Conservation (phyloP, 83 land plant species). For the Isoetes engelmannii region DNA sequence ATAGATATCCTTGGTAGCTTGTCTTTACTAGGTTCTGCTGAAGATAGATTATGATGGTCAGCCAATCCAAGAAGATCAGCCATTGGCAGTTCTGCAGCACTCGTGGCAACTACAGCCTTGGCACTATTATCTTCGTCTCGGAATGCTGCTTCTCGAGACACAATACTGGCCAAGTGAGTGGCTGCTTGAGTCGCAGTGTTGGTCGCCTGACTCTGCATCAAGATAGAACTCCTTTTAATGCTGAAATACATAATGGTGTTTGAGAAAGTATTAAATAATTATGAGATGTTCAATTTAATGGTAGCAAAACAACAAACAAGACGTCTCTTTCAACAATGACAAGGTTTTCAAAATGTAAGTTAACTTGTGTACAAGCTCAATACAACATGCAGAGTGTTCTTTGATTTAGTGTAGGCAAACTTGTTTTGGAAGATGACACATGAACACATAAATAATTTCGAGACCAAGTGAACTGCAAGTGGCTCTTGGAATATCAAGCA, state of each 20-base stretch:
- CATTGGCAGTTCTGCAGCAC: conserved; percentile 33
- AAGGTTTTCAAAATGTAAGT: too few relatives aligned
- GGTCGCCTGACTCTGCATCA: conserved; percentile 26
- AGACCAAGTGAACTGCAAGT: too few relatives aligned
- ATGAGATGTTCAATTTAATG: too few relatives aligned
- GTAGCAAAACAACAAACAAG: too few relatives aligned
- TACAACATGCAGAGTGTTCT: too few relatives aligned
- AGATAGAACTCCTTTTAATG: not conserved
- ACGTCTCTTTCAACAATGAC: too few relatives aligned
- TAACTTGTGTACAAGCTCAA: too few relatives aligned
- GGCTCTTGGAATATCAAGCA: too few relatives aligned
- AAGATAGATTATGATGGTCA: not conserved
- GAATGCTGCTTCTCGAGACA: conserved; percentile 25
- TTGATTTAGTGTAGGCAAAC: too few relatives aligned
- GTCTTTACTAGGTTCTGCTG: conserved; percentile 27
- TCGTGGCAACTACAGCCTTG: conserved; percentile 21
- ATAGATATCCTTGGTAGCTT: conserved; percentile 48
- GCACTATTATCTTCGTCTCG: conserved; percentile 10
- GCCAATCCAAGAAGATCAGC: conserved; percentile 28
- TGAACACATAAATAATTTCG: too few relatives aligned
- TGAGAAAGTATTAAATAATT: too few relatives aligned
- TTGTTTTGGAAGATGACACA: too few relatives aligned
- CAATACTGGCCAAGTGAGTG: conserved; percentile 28
- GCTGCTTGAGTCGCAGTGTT: conserved; percentile 28
- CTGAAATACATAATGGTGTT: not conserved